These are phyloP conservation scores for Pythium myriotylum DNA, from an alignment of 352 stramenopile genomes.

Conservation along the genomic window DNA sequence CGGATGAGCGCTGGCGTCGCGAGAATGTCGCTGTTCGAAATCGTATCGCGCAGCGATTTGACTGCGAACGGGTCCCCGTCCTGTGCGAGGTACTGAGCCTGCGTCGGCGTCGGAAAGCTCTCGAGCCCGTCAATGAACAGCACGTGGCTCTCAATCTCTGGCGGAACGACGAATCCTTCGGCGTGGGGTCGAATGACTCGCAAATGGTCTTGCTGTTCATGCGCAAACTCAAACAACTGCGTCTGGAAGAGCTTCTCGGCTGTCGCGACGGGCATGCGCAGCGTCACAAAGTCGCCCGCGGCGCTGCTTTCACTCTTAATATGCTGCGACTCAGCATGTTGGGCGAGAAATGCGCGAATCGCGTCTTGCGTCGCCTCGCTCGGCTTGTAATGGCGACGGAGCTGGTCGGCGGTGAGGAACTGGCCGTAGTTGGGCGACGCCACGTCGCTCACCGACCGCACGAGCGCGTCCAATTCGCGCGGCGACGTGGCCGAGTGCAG, in stretches of 20 bases:
- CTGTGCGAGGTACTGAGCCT: conserved; percentile 50
- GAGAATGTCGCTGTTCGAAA: conserved; percentile 21
- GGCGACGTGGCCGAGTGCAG: conserved; percentile 37
- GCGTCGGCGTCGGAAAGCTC: conserved; percentile 68
- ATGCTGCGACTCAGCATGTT: conserved; percentile 11
- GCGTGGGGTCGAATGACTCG: conserved; percentile 47
- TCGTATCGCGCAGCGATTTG: conserved; percentile 24
- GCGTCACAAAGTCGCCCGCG: conserved; percentile 48
- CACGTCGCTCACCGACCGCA: conserved; percentile 51
- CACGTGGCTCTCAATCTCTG: conserved; percentile 40
- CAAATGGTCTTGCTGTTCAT: conserved; percentile 29
- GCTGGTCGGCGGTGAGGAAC: conserved; percentile 36
- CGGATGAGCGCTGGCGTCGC: conserved; percentile 52
- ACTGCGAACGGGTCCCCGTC: conserved; percentile 40
- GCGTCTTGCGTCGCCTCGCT: conserved; percentile 21
- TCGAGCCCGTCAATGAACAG: conserved; percentile 72
- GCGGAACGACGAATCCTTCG: conserved; percentile 40
- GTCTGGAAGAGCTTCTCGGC: conserved; percentile 61
- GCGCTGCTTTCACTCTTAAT: conserved; percentile 21
- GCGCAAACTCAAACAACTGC: conserved; percentile 51
- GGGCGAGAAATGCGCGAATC: conserved; percentile 27
- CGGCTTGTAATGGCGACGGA: conserved; percentile 46
- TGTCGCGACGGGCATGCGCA: conserved; percentile 41
- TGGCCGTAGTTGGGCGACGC: conserved; percentile 51
- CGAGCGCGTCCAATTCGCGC: conserved; percentile 38